These are phyloP conservation scores for Dysphania ambrosioides DNA, from an alignment of 148 eudicot genomes.

Conservation along the genomic window DNA sequence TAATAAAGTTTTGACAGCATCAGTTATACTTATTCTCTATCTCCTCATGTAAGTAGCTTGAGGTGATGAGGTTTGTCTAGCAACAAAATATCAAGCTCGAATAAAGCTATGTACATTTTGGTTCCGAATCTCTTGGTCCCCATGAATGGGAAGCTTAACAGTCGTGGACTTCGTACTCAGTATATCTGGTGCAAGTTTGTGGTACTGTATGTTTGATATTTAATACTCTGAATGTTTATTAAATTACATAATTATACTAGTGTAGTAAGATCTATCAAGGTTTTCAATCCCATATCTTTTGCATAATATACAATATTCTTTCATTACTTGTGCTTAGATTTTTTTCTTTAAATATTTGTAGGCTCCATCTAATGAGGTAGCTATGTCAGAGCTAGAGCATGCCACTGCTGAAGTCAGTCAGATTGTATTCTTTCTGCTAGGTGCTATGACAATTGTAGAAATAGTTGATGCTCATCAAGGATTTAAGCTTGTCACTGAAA, in stretches of 20 bases:
- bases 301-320: not conserved
- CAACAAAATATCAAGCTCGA: not conserved
- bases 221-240: too few species aligned
- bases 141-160: not conserved
- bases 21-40: not conserved
- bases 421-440: slow-evolving; percentile 94
- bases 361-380: slow-evolving; percentile 96
- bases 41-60: not conserved
- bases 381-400: slow-evolving; percentile 73
- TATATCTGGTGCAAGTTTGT: not conserved
- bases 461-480: slow-evolving; percentile 99
- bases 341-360: slow-evolving; percentile 27
- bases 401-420: slow-evolving; percentile 98
- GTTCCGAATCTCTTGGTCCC: not conserved
- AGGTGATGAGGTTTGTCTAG: not conserved
- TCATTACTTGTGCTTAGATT: not conserved
- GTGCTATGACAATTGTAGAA: slow-evolving; percentile 99
- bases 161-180: not conserved
- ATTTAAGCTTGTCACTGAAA: slow-evolving; percentile 94
- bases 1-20: not conserved
- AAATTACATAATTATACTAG: not conserved
- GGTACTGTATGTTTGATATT: too few species aligned
- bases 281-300: not conserved
- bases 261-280: not conserved
- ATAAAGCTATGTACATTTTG: not conserved